Percentiles rank a stretch among this genome's conserved stretches.
These are phyloP conservation scores for Dendrocalamus sinicus DNA, from an alignment of 176 grass and related monocot genomes.

Conservation along the genomic window DNA sequence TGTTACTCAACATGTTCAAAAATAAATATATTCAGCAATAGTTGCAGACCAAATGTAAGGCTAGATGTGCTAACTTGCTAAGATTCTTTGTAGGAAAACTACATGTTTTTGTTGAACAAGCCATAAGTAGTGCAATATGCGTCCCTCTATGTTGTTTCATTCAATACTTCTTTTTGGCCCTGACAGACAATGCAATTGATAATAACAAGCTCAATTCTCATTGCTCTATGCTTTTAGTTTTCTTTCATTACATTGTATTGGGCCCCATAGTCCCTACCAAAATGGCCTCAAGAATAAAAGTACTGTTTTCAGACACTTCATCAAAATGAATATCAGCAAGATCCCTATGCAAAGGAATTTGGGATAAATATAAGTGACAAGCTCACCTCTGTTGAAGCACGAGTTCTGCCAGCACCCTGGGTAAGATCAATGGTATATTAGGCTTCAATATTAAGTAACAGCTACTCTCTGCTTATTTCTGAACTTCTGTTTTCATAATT, in stretches of 20 bases:
- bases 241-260: not conserved
- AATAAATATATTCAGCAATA: not conserved
- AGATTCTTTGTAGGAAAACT: not conserved
- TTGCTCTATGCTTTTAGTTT: conserved; percentile 8
- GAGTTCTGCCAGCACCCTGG: conserved; percentile 79
- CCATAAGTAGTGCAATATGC: not conserved
- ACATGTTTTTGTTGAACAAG: not conserved
- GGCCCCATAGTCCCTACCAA: not conserved
- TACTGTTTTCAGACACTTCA: conserved; percentile 59
- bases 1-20: conserved; percentile 17
- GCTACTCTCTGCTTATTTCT: not conserved
- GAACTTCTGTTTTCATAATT: not conserved
- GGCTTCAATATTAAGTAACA: not conserved
- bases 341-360: conserved; percentile 84
- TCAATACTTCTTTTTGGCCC: too few relatives aligned
- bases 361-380: conserved; percentile 74
- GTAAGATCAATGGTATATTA: conserved; percentile 36
- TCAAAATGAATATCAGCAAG: conserved; percentile 69
- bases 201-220: not conserved
- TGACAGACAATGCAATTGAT: not conserved
- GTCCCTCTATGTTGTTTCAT: too few relatives aligned
- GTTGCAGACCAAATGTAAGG: too few relatives aligned
- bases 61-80: too few relatives aligned
- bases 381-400: conserved; percentile 68
- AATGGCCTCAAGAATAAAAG: not conserved